Evolutionary conservation across 1,284 basidiomycete genomes (phyloP), one percentile per base, ranked within the genome.

Genomic region (Irpex sp.): DNA sequence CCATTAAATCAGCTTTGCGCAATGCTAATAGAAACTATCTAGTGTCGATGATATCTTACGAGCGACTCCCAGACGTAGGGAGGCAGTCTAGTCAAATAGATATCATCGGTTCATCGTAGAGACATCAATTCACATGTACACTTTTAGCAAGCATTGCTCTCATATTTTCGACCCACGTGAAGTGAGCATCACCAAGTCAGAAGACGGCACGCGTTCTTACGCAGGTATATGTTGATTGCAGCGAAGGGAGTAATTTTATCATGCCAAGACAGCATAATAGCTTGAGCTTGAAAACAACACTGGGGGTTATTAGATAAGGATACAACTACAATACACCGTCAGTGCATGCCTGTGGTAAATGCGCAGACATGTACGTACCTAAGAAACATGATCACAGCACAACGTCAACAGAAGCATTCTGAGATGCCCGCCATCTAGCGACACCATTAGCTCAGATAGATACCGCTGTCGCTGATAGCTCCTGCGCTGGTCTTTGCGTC

Each of bases 401-500:
- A 26, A 26, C n/a, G n/a, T n/a, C n/a, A n/a, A n/a, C n/a, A n/a
- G 3, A 26, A 26, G 26, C 26, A 26, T 26, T 26, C 26, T 26
- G 26, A 26, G 26, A 26, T 26, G 26, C 26, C 26, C 3, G 26
- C 2, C 26, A 3, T 3, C 26, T 26, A 3, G 26, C 26, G 26
- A 26, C 26, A 26, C 48, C 11, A 17, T 17, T 51, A 61, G 59
- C 62, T 57, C 4, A 60, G 51, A 44, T 64, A 64, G 1, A 52
- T 51, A 11, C 21, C 61, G 47, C 31, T 65, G 57, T 66, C 65
- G 21, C 72, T 70, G 64, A 91, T 88, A 68, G 85, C 80, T 37
- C 76, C 75, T 7, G 90, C 89, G 66, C 86, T 88, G 0, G 89
- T 88, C 73, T 96, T 96, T 5, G 96, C 95, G 75, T 98, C 96